Evolutionary conservation across 768 basidiomycete species (phyloP).

Genomic region (Favolaschia claudopus): DNA sequence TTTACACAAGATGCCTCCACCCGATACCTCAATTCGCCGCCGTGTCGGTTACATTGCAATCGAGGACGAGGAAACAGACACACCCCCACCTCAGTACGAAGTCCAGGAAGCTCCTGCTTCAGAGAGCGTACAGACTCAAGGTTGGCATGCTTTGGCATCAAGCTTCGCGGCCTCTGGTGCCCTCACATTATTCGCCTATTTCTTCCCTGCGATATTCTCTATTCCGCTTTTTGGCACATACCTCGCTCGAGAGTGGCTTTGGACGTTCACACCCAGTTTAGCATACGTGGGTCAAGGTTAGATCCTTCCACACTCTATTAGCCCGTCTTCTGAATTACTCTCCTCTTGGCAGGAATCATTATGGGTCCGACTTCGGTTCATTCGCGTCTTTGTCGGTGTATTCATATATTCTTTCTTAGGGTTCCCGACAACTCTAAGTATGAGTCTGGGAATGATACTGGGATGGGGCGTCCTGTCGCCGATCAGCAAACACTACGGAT

Average conservation of each 20-base stretch:
- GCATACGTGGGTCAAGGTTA: constrained; percentile 93
- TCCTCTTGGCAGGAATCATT: constrained; percentile 72
- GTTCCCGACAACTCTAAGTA: constrained; percentile 90
- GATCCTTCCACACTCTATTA: constrained; percentile 13
- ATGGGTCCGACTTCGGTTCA: constrained; percentile 61
- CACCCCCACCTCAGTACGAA: constrained; percentile 40
- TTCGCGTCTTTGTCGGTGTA: not conserved
- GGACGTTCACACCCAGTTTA: constrained; percentile 91
- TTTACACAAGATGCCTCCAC: constrained; percentile 78
- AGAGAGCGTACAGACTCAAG: constrained; percentile 64
- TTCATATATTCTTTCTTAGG: constrained; percentile 35
- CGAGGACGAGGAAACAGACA: constrained; percentile 43
- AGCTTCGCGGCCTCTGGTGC: constrained; percentile 80
- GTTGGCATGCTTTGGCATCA: constrained; percentile 80
- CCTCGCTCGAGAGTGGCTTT: constrained; percentile 88
- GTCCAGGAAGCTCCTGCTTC: constrained; percentile 42
- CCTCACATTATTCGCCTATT: constrained; percentile 84
- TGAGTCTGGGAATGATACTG: constrained; percentile 95
- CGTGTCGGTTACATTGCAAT: constrained; percentile 64
- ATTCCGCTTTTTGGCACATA: constrained; percentile 86
- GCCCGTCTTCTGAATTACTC: constrained; percentile 5
- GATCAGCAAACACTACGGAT: constrained; percentile 78
- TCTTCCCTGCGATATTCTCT: constrained; percentile 88
- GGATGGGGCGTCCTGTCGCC: constrained; percentile 97
- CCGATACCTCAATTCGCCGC: constrained; percentile 61